Evolutionary conservation across 2,329 filamentous ascomycete genomes (phyloP), one percentile per base, ranked within the genome.

Genomic region (Sporothrix curviconia): DNA sequence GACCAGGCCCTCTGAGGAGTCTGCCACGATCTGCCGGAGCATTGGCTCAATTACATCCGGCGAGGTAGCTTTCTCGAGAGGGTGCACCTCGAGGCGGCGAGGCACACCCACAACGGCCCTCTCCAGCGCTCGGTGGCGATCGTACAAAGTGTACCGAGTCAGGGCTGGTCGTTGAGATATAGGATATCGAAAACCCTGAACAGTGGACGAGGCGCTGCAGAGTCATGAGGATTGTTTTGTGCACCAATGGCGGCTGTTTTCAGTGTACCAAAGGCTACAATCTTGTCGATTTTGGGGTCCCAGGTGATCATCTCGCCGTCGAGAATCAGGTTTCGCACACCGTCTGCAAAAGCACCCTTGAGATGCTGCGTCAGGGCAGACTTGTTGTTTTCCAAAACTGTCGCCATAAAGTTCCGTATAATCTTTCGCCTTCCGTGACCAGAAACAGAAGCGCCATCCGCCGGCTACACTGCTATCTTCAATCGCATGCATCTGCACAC

Each of bases 221-320:
- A 72, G 60, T 79, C 77, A 58, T 81, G 85, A 0, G 85, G 86
- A 61, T 92, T 90, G 60, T 84, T 82, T 66, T 92, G 86, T 65
- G 92, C 89, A 0, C 85, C 80, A 32, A 95, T 72, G 0, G 92
- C 92, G 0, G 92, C 92, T 1, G 90, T 92, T 72, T 99, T 99
- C 50, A 99, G 78, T 0, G 90, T 95, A 7, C 94, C 94, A 69
- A 99, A 99, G 0, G 87, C 84, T 15, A 95, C 87, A 54, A 94
- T 88, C 56, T 87, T 87, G 72, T 96, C 88, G 51, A 88, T 78
- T 44, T 86, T 83, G 60, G 91, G 89, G 67, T 97, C 90, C 94
- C 94, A 99, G 0, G 92, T 96, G 58, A 99, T 91, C 94, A 99
- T 99, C 70, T 99, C 94, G 9, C 94, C 94, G 66, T 99, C 94